Base-by-base conservation (phyloP, 345 rosid genomes). In the Populus tremula region DNA sequence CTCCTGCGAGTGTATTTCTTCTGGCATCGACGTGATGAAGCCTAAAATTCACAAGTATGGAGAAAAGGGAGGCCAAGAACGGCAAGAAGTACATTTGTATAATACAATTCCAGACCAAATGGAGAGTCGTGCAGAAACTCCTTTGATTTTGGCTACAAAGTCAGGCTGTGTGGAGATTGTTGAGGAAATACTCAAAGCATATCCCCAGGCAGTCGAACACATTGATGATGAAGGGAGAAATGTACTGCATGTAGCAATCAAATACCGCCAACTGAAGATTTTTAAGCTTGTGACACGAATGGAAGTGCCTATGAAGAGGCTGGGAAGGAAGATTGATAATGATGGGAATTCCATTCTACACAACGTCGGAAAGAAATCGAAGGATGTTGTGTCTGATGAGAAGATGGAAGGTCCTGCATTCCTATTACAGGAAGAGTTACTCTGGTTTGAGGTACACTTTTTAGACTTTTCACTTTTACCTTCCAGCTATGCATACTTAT, bases 161-260 rank as follows among this genome's bases (percentile, higher is more conserved):
- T 20, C 53, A 0, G 84, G 84, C 16, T 53, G 70, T 6, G 7
- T 9, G 3, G 81, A 77, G 36, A 72, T 72, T 38, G 64, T 77
- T 13, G 35, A 69, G 8, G 67, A 39, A 25, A 77, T 76, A 18
- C 17, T 81, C 7, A 18, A 41, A 6, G 27, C 8, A 4, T 72
- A 68, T 65, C 80, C 81, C 74, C 36, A 33, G 69, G 82, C 80
- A 21, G 62, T 83, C 11, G 83, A 76, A n/a, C 50, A 79, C 35
- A 7, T 73, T 2, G 71, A 76, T 35, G 75, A 72, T 10, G 67
- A 69, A 9, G 86, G 83, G 0, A 69, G 70, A 56, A 83, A 79
- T 20, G 33, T 83, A 45, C 35, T 83, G 50, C 82, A 80, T 23
- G 78, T 73, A 25, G 86, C 81, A 1, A 50, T 79, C 10, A 73